Base-by-base conservation (phyloP, 257 asterid genomes). In the Scutellaria minor region DNA sequence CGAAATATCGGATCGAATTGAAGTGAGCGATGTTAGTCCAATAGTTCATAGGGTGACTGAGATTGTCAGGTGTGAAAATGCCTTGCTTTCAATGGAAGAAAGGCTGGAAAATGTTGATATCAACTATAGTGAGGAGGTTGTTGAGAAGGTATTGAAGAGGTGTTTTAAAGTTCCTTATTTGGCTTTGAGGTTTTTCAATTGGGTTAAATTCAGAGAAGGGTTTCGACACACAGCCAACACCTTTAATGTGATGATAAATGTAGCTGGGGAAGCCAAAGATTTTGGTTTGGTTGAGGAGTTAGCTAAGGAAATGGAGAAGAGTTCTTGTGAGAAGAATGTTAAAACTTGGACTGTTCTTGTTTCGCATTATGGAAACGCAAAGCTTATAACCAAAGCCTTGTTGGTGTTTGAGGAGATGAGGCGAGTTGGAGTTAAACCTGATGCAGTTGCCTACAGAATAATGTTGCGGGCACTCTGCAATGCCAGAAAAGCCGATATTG, bases 311-410 rank as follows among this genome's bases (percentile, higher is more conserved):
- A 93, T 93, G 96, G 86, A 78, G 80, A 86, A 63, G 74, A 77
- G 53, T 77, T 75, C 71, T 40, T 80, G 94, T 47, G 73, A 68
- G 79, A 86, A 80, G 77, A 78, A 87, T 66, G 70, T 78, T n/a
- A 86, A 81, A 88, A 90, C 97, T 11, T 89, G 98, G 98, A 90
- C 93, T 9, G 72, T 83, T 79, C 87, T 93, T 3, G 62, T 87
- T 15, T 73, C 85, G 13, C 86, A 64, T 64, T 89, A 83, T 64
- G 98, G 97, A 64, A 83, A 84, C 31, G 82, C 81, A 7, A 87
- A 85, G 71, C 46, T 73, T 53, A 80, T 86, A 9, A 86, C 87
- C 27, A 93, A 84, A 83, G 86, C 89, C n/a, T 72, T 93, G 78
- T 45, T 81, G 69, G 45, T 68, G 77, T 90, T 93, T 77, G 96